Conservation (phyloP, 345 rosid genomes). For the Aquilaria sinensis region DNA sequence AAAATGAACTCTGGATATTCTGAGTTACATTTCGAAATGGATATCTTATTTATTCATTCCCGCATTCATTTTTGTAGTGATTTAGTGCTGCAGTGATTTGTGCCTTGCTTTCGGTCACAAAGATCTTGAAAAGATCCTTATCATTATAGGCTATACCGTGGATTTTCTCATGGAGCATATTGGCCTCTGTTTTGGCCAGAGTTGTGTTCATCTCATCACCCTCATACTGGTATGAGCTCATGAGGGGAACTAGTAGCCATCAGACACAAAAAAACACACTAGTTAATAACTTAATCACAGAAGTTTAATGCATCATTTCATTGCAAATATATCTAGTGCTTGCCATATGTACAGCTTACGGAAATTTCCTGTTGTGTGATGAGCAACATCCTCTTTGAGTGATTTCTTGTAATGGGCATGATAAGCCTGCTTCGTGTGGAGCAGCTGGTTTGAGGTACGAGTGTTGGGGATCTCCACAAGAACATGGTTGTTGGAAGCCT, state of each 20-base stretch:
- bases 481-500: conserved; percentile 71
- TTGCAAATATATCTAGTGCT: no score
- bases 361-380: conserved; percentile 55
- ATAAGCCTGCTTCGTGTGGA: conserved; percentile 54
- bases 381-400: conserved; percentile 65
- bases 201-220: conserved; percentile 64
- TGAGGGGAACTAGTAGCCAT: conserved; percentile 56
- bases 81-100: conserved; percentile 64
- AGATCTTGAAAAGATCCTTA: conserved; percentile 51
- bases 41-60: conserved; percentile 56
- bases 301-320: no score
- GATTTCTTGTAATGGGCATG: conserved; percentile 62
- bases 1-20: no score
- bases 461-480: conserved; percentile 71
- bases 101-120: conserved; percentile 58
- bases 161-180: conserved; percentile 50
- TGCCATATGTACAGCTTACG: conserved; percentile 45
- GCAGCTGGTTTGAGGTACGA: conserved; percentile 43
- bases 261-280: no score
- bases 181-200: conserved; percentile 60
- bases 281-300: no score
- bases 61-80: conserved; percentile 52
- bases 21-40: no score
- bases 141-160: conserved; percentile 39
- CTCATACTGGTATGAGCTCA: conserved; percentile 51